Percentiles rank a stretch among this genome's conserved stretches.
These are phyloP conservation scores for Tarenaya hassleriana DNA, from an alignment of 345 rosid species.

Conservation along the genomic window DNA sequence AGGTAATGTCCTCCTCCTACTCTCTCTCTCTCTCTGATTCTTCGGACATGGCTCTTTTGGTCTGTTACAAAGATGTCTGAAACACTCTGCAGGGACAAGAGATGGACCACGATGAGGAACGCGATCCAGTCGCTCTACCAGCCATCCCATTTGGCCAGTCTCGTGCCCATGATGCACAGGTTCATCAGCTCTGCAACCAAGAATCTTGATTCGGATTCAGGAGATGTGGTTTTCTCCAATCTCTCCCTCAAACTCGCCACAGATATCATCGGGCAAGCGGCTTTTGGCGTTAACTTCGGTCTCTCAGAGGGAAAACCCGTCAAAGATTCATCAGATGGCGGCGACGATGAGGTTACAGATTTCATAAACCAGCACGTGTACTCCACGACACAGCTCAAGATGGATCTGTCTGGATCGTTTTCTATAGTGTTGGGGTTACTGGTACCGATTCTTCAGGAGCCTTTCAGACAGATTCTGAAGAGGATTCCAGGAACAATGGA, in stretches of 20 bases:
- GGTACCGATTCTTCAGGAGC: conserved; percentile 74
- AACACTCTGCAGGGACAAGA: conserved; percentile 47
- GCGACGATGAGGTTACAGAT: conserved; percentile 41
- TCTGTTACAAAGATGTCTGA: no score
- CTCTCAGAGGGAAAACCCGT: conserved; percentile 40
- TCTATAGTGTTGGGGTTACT: conserved; percentile 73
- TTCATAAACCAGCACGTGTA: conserved; percentile 78
- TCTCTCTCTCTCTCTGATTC: not conserved
- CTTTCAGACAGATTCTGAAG: conserved; percentile 72
- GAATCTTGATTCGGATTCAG: conserved; percentile 35
- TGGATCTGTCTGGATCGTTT: conserved; percentile 79
- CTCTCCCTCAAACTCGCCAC: conserved; percentile 77
- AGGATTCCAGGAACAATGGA: conserved; percentile 87
- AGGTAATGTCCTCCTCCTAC: conserved; percentile 33
- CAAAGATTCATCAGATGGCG: conserved; percentile 24
- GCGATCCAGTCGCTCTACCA: conserved; percentile 77
- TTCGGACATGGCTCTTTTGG: conserved; percentile 5
- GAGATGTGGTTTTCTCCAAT: conserved; percentile 58
- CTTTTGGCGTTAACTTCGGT: conserved; percentile 76
- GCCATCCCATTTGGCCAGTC: conserved; percentile 73
- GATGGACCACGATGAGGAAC: conserved; percentile 90
- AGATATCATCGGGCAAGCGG: conserved; percentile 85
- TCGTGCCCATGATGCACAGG: conserved; percentile 70
- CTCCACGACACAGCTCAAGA: conserved; percentile 89
- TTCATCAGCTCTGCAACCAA: conserved; percentile 57